Evolutionary conservation across 2,329 filamentous ascomycete genomes (phyloP).

Genomic region (Fusarium miscanthi): DNA sequence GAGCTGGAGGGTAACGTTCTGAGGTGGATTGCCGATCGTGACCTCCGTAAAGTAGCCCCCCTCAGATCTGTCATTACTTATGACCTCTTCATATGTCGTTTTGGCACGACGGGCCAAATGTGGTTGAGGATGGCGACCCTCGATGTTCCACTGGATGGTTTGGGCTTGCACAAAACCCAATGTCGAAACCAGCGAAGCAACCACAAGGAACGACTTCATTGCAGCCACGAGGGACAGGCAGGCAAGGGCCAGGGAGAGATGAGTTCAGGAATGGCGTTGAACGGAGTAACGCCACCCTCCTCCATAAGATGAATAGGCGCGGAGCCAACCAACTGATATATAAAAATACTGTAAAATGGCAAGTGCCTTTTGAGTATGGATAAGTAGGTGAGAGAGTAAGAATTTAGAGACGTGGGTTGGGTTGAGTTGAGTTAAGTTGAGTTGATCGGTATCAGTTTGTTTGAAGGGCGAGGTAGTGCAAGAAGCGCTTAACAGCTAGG

Average conservation of each 20-base stretch:
- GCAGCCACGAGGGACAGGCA: conserved; percentile 18
- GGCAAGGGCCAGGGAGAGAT: neutral
- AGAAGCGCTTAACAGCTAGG: conserved; percentile 17
- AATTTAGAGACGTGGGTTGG: neutral
- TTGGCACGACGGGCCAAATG: conserved; percentile 53
- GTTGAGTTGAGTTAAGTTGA: neutral
- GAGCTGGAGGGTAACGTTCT: conserved; percentile 67
- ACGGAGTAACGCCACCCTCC: conserved; percentile 38
- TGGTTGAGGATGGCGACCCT: conserved; percentile 48
- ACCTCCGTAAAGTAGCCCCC: conserved; percentile 69
- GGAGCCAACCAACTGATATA: conserved; percentile 18
- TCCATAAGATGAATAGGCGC: conserved; percentile 38
- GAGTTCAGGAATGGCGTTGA: conserved; percentile 36
- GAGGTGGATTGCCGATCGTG: conserved; percentile 66
- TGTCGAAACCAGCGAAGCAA: conserved; percentile 38
- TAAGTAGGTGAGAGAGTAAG: neutral
- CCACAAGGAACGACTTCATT: conserved; percentile 42
- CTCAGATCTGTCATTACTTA: conserved; percentile 56
- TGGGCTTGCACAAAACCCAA: conserved; percentile 43
- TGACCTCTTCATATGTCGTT: conserved; percentile 55
- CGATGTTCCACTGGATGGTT: conserved; percentile 62
- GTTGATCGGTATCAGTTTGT: conserved; percentile 1
- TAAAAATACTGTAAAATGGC: conserved; percentile 1
- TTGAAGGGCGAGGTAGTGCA: conserved; percentile 2
- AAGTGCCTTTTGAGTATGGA: neutral